A percentile compares a stretch with the other conserved stretches of the same genome.
phyloP scores from a whole-genome alignment of 202 grass and related monocot genomes.

The Schoenoplectus tabernaemontani region DNA sequence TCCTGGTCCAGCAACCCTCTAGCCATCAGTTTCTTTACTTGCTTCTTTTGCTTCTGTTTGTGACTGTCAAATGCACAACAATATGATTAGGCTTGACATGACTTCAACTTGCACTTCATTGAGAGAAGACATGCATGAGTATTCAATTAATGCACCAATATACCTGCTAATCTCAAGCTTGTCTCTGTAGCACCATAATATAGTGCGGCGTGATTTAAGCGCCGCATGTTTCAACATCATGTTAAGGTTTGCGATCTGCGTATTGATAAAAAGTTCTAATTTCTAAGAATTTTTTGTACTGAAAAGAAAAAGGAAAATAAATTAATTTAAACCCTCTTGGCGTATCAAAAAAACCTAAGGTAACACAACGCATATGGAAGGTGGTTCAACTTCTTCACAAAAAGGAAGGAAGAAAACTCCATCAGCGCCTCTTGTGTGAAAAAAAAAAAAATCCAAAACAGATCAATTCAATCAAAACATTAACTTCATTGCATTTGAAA shows the following conservation, averaged over 20 bases:
- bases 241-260: constrained; percentile 83
- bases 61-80: constrained; percentile 39
- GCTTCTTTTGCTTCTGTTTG: constrained; percentile 81
- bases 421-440: not conserved
- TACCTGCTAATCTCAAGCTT: constrained; percentile 95
- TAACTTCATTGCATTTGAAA: not conserved
- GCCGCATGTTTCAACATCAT: constrained; percentile 79
- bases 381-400: too few species aligned
- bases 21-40: constrained; percentile 85
- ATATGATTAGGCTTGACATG: not conserved
- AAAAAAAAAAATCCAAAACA: not conserved
- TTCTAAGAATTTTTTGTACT: not conserved
- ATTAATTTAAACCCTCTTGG: not conserved
- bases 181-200: constrained; percentile 93
- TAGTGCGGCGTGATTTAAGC: constrained; percentile 59
- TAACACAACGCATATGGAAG: too few species aligned
- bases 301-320: not conserved
- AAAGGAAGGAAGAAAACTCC: not conserved
- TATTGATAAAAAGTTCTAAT: not conserved
- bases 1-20: constrained; percentile 84
- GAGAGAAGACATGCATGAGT: not conserved
- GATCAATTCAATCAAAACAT: not conserved
- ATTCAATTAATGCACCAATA: not conserved
- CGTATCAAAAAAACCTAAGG: too few species aligned
- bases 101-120: not conserved